Evolutionary conservation across 2,329 filamentous ascomycete genomes (phyloP).

Genomic region (Ophiobolus disseminans): DNA sequence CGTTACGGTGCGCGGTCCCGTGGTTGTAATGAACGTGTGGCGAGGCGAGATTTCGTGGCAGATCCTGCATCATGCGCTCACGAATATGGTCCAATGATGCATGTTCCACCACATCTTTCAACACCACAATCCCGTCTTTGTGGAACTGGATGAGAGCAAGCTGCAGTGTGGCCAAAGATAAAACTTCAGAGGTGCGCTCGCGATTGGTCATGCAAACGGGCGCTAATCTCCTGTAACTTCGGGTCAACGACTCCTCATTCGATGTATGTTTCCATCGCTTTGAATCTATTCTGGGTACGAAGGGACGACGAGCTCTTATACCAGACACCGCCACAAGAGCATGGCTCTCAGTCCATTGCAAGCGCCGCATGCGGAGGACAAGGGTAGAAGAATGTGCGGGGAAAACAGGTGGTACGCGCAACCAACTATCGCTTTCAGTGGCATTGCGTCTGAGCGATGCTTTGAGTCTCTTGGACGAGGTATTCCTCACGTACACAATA

Average conservation of each 20-base stretch:
- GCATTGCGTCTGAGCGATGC: too few species aligned
- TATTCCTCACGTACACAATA: not conserved
- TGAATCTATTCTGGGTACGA: not conserved
- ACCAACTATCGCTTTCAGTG: too few species aligned
- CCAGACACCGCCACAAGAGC: not conserved
- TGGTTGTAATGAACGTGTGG: constrained; percentile 24
- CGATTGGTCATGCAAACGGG: not conserved
- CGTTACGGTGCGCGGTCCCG: constrained; percentile 18
- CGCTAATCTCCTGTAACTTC: not conserved
- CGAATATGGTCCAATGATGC: constrained; percentile 17
- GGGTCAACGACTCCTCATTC: not conserved
- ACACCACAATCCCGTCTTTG: constrained; percentile 22
- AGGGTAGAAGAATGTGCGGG: not conserved
- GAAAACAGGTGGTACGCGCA: not conserved
- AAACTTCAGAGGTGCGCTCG: not conserved
- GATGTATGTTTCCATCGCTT: not conserved
- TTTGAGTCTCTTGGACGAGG: too few species aligned
- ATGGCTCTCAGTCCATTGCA: not conserved
- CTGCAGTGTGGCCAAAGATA: not conserved
- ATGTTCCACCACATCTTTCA: constrained; percentile 24
- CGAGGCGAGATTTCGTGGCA: not conserved
- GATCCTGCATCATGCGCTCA: constrained; percentile 19
- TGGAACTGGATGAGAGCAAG: constrained; percentile 15
- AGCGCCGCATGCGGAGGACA: not conserved
- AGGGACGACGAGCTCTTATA: too few species aligned